These are phyloP conservation scores for Trichoderma afroharzianum DNA, from an alignment of 2,329 filamentous ascomycete species.

Conservation along the genomic window DNA sequence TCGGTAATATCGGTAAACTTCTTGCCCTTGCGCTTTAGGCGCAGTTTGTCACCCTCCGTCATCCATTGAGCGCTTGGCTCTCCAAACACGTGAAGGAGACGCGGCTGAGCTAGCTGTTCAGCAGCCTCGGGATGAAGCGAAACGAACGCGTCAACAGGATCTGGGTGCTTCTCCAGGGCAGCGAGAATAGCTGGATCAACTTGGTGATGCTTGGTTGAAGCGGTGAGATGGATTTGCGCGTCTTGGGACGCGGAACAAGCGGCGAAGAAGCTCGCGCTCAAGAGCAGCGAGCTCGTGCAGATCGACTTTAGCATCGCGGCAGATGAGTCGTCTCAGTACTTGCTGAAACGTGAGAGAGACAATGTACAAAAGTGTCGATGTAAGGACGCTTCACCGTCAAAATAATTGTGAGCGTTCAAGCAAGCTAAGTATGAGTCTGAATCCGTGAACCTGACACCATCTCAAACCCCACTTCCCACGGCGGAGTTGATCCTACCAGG, in stretches of 20 bases:
- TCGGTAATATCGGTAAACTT: slow-evolving; percentile 74
- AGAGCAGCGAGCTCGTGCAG: slow-evolving; percentile 12
- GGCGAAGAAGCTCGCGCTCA: slow-evolving; percentile 13
- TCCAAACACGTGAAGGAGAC: slow-evolving; percentile 61
- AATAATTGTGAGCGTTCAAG: not conserved
- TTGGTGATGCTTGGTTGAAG: slow-evolving; percentile 1
- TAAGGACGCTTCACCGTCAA: not conserved
- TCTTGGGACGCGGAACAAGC: slow-evolving; percentile 7
- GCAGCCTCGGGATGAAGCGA: slow-evolving; percentile 27
- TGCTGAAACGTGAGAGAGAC: not conserved
- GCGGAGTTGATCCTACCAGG: not conserved
- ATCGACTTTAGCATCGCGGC: not conserved
- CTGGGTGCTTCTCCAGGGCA: slow-evolving; percentile 25
- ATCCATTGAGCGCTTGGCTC: slow-evolving; percentile 63
- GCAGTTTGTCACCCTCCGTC: slow-evolving; percentile 70
- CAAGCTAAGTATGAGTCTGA: not conserved
- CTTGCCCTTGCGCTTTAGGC: slow-evolving; percentile 59
- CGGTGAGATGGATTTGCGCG: slow-evolving; percentile 19
- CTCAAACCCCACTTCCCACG: not conserved
- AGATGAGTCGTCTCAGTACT: not conserved
- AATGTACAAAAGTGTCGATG: not conserved
- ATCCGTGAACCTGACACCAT: not conserved
- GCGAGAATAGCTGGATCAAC: slow-evolving; percentile 25
- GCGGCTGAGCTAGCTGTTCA: slow-evolving; percentile 38
- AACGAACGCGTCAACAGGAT: slow-evolving; percentile 30